Conservation (phyloP, 2,329 filamentous ascomycete species). For the Talaromyces sp. region DNA sequence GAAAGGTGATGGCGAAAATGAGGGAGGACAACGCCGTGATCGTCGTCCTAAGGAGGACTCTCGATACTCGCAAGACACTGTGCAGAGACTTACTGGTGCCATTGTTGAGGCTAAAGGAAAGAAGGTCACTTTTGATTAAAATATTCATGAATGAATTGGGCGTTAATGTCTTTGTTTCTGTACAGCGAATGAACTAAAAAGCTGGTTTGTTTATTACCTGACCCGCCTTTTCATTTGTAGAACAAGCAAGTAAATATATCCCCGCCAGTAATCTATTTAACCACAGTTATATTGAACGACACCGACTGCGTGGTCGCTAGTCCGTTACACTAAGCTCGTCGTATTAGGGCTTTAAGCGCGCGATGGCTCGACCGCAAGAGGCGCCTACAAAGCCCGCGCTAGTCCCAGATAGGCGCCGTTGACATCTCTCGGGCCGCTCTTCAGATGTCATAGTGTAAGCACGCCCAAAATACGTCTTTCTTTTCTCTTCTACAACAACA, state of each 20-base stretch:
- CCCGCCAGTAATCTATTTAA: neutral
- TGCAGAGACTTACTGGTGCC: slow-evolving; percentile 68
- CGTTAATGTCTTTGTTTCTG: neutral
- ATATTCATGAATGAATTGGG: neutral
- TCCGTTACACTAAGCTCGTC: neutral
- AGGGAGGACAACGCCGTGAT: slow-evolving; percentile 23
- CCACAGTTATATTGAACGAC: neutral
- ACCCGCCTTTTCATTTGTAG: neutral
- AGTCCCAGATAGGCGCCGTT: slow-evolving; percentile 24
- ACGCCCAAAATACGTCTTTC: neutral
- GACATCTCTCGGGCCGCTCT: slow-evolving; percentile 23
- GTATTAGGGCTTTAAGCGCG: neutral
- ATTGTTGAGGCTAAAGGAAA: slow-evolving; percentile 76
- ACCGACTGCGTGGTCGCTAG: neutral
- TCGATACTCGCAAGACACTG: slow-evolving; percentile 49
- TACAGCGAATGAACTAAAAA: neutral
- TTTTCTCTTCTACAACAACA: slow-evolving; percentile 2
- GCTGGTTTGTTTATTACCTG: neutral
- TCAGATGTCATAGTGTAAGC: slow-evolving; percentile 17
- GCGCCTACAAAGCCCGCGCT: slow-evolving; percentile 19
- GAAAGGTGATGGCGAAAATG: slow-evolving; percentile 24
- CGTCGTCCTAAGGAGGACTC: slow-evolving; percentile 30
- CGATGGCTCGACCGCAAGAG: slow-evolving; percentile 8
- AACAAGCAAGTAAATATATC: neutral
- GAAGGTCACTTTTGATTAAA: slow-evolving; percentile 74